Percentiles rank a stretch among this genome's conserved stretches.
phyloP scores from a whole-genome alignment of 768 basidiomycete genomes.

The Termitomyces bulborhizus region DNA sequence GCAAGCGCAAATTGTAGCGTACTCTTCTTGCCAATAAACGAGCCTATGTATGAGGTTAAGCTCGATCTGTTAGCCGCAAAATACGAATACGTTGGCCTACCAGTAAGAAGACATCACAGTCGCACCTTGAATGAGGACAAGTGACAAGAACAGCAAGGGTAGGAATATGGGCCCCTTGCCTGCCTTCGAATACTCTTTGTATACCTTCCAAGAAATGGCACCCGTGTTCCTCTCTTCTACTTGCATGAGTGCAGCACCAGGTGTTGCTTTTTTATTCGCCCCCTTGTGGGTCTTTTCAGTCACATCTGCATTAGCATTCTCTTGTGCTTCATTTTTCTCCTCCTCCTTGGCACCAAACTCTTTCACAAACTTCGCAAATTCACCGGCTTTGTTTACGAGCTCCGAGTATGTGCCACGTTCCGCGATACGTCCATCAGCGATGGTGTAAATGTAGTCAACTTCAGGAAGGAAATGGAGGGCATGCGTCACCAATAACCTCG shows the following conservation, averaged over 20 bases:
- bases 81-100: conserved; percentile 29
- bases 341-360: conserved; percentile 69
- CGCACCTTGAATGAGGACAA: conserved; percentile 63
- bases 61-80: background rate
- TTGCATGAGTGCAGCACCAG: conserved; percentile 66
- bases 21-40: conserved; percentile 79
- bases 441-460: conserved; percentile 80
- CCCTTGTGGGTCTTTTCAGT: conserved; percentile 27
- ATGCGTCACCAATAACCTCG: conserved; percentile 87
- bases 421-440: conserved; percentile 70
- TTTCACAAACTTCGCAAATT: conserved; percentile 66
- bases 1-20: conserved; percentile 13
- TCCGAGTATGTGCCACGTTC: conserved; percentile 78
- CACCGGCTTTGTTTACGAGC: conserved; percentile 56
- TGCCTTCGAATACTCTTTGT: conserved; percentile 60
- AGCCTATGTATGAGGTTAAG: conserved; percentile 38
- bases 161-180: conserved; percentile 61
- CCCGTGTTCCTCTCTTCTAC: conserved; percentile 79
- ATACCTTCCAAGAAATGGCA: conserved; percentile 49
- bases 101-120: conserved; percentile 72
- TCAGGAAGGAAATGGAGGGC: conserved; percentile 85
- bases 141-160: conserved; percentile 55
- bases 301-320: conserved; percentile 31
- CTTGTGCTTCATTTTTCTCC: conserved; percentile 37
- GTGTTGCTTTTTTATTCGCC: conserved; percentile 29